Evolutionary conservation across 2,329 filamentous ascomycete genomes (phyloP), one percentile per base, ranked within the genome.

Genomic region (Conoideocrella luteorostrata): DNA sequence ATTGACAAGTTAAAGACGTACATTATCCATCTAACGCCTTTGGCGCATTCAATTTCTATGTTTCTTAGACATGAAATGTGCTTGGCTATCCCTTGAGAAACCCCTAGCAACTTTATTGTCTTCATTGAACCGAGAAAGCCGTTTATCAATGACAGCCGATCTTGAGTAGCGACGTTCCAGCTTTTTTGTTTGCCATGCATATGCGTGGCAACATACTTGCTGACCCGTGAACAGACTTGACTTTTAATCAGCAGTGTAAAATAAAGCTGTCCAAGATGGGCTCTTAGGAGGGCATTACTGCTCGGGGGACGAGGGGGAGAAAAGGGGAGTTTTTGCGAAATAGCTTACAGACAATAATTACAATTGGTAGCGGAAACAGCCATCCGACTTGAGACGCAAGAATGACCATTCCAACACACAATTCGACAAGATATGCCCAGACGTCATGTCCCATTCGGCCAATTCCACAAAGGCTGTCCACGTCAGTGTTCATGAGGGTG

Each of bases 401-500:
- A 41, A 73, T 54, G 6, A 44, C 37, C 3, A 68, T 56, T 2
- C 68, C 70, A 28, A 72, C 52, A 0, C 61, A 29, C 0, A 71
- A 60, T 44, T 72, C 69, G 1, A 71, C n/a, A 1, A 61, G 29
- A 12, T 67, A 58, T 0, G 63, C 68, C 66, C 68, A 71, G 1
- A 58, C 61, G 33, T 71, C 68, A 38, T 71, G 67, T 12, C 67
- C 46, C 61, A 70, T 64, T 23, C 58, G 53, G 0, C 53, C 56
- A 5, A 61, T 55, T 0, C 50, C 50, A 1, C 57, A 59, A 0
- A 70, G 50, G 41, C 52, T 57, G 11, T 64, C 59, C 2, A 63
- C 57, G 50, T 72, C 69, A 2, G 59, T 69, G 43, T 61, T 70
- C 53, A 69, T 64, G 0, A 72, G 53, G 0, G 67, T 67, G 2